A percentile compares a stretch with the other conserved stretches of the same genome.
Evolutionary conservation across 768 basidiomycete genomes (phyloP).

Genomic region (Agaricus subrufescens): DNA sequence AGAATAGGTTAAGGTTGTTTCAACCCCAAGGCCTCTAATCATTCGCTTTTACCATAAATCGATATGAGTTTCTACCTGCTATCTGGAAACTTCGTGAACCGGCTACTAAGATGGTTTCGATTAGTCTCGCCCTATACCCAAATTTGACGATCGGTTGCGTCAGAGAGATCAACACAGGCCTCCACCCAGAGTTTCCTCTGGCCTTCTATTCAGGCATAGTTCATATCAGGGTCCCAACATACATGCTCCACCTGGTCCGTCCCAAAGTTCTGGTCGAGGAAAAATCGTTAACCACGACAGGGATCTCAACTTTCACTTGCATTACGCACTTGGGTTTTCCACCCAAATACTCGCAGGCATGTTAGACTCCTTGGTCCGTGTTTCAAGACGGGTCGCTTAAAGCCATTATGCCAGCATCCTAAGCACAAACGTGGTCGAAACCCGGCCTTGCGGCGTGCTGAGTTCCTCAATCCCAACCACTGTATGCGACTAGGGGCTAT

Average conservation of each 20-base stretch:
- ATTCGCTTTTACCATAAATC: constrained; percentile 78
- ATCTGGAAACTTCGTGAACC: constrained; percentile 42
- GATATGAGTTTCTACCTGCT: constrained; percentile 50
- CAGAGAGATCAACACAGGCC: constrained; percentile 94
- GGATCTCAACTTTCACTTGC: constrained; percentile 43
- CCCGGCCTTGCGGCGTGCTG: constrained; percentile 55
- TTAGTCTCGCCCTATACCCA: constrained; percentile 96
- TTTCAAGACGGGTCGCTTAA: constrained; percentile 81
- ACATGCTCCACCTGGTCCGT: constrained; percentile 76
- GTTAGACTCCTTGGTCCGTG: constrained; percentile 86
- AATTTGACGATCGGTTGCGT: constrained; percentile 94
- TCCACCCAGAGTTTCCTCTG: constrained; percentile 71
- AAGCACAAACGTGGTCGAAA: constrained; percentile 52
- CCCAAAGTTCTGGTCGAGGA: constrained; percentile 67
- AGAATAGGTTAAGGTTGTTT: constrained; percentile 59
- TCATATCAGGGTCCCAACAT: constrained; percentile 89
- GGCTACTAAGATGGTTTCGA: constrained; percentile 93
- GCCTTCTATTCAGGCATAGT: constrained; percentile 64
- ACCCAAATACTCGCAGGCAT: constrained; percentile 77
- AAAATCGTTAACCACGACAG: too few species aligned
- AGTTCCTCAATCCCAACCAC: constrained; percentile 56
- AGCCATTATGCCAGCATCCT: constrained; percentile 77
- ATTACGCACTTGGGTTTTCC: constrained; percentile 50
- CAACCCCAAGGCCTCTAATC: constrained; percentile 67
- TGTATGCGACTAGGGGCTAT: constrained; percentile 55